These are phyloP conservation scores for Pseudogymnoascus sp. DNA, from an alignment of 2,329 filamentous ascomycete genomes.

Conservation along the genomic window DNA sequence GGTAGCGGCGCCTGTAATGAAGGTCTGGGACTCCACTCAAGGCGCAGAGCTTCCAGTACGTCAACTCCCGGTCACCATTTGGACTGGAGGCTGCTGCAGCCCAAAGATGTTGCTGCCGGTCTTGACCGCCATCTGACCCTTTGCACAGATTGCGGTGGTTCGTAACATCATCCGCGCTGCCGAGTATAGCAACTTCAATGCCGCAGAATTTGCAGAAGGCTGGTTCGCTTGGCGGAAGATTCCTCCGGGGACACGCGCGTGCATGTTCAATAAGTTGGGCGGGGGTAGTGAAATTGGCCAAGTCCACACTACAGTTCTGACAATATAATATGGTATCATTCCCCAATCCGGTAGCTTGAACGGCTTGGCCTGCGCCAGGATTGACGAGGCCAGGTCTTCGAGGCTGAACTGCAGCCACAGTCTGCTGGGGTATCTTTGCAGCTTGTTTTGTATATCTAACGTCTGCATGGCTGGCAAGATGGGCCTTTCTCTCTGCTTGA, in stretches of 20 bases:
- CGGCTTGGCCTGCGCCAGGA: neutral
- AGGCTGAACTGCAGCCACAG: neutral
- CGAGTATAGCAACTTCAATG: neutral
- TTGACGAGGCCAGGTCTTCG: neutral
- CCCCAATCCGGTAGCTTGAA: neutral
- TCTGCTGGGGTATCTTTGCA: neutral
- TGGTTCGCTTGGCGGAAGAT: neutral
- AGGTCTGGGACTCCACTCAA: neutral
- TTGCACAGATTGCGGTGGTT: conserved; percentile 5
- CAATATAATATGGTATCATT: neutral
- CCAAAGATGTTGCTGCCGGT: neutral
- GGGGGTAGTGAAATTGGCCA: neutral
- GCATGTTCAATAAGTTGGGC: neutral
- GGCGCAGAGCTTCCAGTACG: conserved; percentile 6
- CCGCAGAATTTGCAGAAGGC: neutral
- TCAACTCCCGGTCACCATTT: neutral
- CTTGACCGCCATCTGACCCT: neutral
- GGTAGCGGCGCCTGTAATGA: neutral
- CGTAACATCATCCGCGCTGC: conserved; percentile 2
- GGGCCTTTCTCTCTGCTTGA: neutral
- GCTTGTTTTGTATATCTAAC: neutral
- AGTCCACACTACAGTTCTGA: neutral
- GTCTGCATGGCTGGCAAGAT: neutral
- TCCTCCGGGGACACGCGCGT: neutral
- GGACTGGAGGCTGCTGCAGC: neutral